Evolutionary conservation across 2,329 filamentous ascomycete genomes (phyloP).

Genomic region (Coniochaeta sp.): DNA sequence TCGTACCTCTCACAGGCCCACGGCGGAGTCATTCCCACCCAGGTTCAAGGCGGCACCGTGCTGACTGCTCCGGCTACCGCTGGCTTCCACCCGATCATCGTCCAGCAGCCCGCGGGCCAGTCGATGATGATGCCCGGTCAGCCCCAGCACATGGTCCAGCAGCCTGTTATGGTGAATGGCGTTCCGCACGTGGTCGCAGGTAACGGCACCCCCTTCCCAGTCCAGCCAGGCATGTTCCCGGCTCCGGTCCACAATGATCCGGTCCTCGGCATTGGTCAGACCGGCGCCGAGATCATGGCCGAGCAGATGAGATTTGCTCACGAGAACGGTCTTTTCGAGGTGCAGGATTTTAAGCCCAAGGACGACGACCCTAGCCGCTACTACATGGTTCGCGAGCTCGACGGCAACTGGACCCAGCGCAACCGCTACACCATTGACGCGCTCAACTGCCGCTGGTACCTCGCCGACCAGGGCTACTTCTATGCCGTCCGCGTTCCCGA

Average conservation of each 20-base stretch:
- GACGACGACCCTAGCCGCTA: slow-evolving; percentile 53
- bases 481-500: slow-evolving; percentile 50
- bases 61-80: slow-evolving; percentile 7
- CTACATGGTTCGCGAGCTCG: slow-evolving; percentile 55
- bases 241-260: slow-evolving; percentile 31
- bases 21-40: slow-evolving; percentile 11
- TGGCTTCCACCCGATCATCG: slow-evolving; percentile 12
- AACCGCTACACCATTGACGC: slow-evolving; percentile 54
- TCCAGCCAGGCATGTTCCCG: not conserved
- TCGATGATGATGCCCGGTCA: slow-evolving; percentile 6
- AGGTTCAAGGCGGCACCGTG: slow-evolving; percentile 9
- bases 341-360: slow-evolving; percentile 56
- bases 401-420: slow-evolving; percentile 52
- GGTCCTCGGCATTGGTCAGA: slow-evolving; percentile 44
- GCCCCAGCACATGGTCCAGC: slow-evolving; percentile 1
- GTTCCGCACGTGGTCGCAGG: slow-evolving; percentile 29
- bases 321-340: slow-evolving; percentile 42
- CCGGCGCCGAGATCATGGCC: slow-evolving; percentile 36
- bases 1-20: slow-evolving; percentile 6
- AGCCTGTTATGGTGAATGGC: slow-evolving; percentile 9
- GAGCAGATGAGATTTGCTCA: slow-evolving; percentile 42
- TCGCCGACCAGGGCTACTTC: slow-evolving; percentile 49
- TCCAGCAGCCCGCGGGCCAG: slow-evolving; percentile 14
- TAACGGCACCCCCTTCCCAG: slow-evolving; percentile 18
- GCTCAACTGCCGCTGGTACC: slow-evolving; percentile 51